These are phyloP conservation scores for Harrya chromipes DNA, from an alignment of 768 basidiomycete species.

Conservation along the genomic window DNA sequence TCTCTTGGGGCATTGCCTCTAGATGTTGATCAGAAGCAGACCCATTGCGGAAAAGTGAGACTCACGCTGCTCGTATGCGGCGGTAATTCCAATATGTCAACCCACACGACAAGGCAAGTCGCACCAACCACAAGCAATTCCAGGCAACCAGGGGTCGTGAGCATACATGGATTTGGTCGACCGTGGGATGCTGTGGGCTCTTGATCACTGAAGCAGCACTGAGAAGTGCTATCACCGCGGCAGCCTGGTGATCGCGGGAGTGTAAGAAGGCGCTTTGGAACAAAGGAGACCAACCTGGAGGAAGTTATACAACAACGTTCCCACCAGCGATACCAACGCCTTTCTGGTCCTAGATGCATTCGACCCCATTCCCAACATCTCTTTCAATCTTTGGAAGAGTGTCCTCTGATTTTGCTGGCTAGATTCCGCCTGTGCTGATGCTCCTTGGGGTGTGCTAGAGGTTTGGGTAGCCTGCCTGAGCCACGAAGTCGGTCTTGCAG, in stretches of 20 bases:
- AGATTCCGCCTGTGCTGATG: background rate
- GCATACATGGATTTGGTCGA: slow-evolving; percentile 62
- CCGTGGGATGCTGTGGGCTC: slow-evolving; percentile 40
- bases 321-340: slow-evolving; percentile 50
- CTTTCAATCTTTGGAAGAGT: slow-evolving; percentile 26
- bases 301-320: slow-evolving; percentile 48
- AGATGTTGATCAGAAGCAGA: slow-evolving; percentile 9
- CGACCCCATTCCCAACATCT: slow-evolving; percentile 52
- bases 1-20: slow-evolving; percentile 26
- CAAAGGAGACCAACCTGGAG: slow-evolving; percentile 44
- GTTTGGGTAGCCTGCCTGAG: slow-evolving; percentile 23
- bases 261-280: slow-evolving; percentile 1
- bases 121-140: slow-evolving; percentile 62
- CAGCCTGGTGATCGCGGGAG: slow-evolving; percentile 38
- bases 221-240: slow-evolving; percentile 49
- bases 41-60: background rate
- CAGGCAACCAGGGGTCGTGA: slow-evolving; percentile 63
- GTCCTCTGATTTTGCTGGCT: slow-evolving; percentile 15
- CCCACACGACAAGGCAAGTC: slow-evolving; percentile 46
- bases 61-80: slow-evolving; percentile 34
- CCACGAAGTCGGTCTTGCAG: slow-evolving; percentile 22
- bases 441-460: slow-evolving; percentile 11
- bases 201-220: slow-evolving; percentile 43
- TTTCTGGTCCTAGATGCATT: slow-evolving; percentile 50
- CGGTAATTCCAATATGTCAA: slow-evolving; percentile 58